Percentiles rank a stretch among this genome's conserved stretches.
phyloP scores from a whole-genome alignment of 2,329 filamentous ascomycete species.

The Colletotrichum higginsianum region DNA sequence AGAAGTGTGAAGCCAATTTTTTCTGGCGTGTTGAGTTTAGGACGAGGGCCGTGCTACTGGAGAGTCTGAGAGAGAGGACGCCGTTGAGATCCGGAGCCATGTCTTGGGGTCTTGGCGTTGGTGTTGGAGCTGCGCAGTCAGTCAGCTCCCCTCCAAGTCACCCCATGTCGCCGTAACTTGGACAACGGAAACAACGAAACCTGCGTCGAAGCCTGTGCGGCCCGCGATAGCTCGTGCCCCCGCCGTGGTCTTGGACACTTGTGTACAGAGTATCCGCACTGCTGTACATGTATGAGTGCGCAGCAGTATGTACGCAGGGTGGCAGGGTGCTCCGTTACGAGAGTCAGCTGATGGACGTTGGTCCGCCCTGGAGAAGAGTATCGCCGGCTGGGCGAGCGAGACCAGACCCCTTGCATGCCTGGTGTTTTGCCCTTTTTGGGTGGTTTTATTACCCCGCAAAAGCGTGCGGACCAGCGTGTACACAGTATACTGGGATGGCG shows the following conservation, averaged over 20 bases:
- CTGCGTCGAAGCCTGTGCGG: constrained; percentile 23
- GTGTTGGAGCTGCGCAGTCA: constrained; percentile 12
- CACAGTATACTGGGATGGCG: constrained; percentile 9
- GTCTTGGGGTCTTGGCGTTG: constrained; percentile 40
- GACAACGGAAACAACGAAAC: constrained; percentile 23
- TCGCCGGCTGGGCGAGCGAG: neutral
- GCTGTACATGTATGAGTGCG: neutral
- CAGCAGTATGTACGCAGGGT: neutral
- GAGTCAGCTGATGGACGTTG: constrained; percentile 10
- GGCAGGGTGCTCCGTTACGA: neutral
- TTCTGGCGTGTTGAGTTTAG: constrained; percentile 15
- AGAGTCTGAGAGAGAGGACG: constrained; percentile 16
- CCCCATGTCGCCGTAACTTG: constrained; percentile 28
- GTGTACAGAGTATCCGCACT: neutral
- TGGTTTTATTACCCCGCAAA: constrained; percentile 39
- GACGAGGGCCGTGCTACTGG: constrained; percentile 30
- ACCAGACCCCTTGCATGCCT: constrained; percentile 26
- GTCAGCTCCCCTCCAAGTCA: neutral
- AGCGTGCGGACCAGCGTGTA: constrained; percentile 2
- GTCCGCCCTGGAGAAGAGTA: constrained; percentile 11
- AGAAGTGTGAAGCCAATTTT: constrained; percentile 12
- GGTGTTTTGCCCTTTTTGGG: neutral
- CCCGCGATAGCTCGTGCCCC: constrained; percentile 3
- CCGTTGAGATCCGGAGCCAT: constrained; percentile 41
- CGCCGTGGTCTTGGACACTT: neutral